Evolutionary conservation across 2,329 filamentous ascomycete genomes (phyloP), one percentile per base, ranked within the genome.

Genomic region (Septoria petroselini): DNA sequence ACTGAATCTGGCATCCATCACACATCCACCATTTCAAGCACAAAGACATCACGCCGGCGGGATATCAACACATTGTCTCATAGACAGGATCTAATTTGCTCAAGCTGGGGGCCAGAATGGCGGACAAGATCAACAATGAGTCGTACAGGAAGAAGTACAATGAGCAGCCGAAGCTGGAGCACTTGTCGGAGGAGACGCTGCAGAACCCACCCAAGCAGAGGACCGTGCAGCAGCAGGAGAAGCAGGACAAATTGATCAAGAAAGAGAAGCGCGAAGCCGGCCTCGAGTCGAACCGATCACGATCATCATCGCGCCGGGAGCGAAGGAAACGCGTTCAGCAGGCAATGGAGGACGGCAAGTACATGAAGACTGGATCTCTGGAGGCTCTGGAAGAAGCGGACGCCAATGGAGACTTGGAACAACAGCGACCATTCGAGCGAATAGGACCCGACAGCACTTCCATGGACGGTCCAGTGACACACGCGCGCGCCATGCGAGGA

Each of bases 381-480:
- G 73, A 76, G 53, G 74, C 72, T 3, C 68, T 77, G 47, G 74
- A 77, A 55, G 74, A 76, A 63, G 76, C 74, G 46, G 75, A 76
- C 57, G 75, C 72, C 51, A 77, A 74, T 50, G 68, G 69, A 41
- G 74, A 76, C 52, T 61, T 75, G 42, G 62, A 70, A 34, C 66
- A 70, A 52, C 75, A 76, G 71, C 70, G 73, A 50, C 73, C 74
- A 23, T 79, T 80, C 54, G 76, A 80, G 62, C 74, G 73, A 38
- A 79, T 80, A 55, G 77, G 77, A 6, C 76, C 76, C 8, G 76
- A 79, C 55, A 73, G 70, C 60, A 78, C 77, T 38, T 75, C 71
- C 44, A 80, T 80, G 77, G 73, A 77, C 53, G 77, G 77, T 1
- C 77, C 77, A 4, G 77, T 80, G 25, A 79, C 77, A 14, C 68